Evolutionary conservation across 805 yeast genomes (phyloP).

Genomic region (Priceomyces haplophilus): DNA sequence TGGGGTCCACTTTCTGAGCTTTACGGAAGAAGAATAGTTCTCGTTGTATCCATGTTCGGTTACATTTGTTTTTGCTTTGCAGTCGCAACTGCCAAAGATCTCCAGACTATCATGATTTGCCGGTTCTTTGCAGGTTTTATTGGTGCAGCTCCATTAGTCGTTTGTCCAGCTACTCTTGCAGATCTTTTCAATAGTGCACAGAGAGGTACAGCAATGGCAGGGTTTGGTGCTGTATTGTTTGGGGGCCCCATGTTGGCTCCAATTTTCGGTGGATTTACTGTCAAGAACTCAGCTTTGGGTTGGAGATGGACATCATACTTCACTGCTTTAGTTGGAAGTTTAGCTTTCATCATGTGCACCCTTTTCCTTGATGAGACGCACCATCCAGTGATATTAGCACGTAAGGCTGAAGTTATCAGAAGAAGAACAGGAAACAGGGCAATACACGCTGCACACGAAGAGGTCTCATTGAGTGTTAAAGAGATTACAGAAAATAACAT

Average conservation of each 20-base stretch:
- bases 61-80: slow-evolving; percentile 50
- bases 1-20: slow-evolving; percentile 54
- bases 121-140: slow-evolving; percentile 77
- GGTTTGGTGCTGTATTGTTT: slow-evolving; percentile 72
- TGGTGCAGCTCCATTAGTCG: slow-evolving; percentile 84
- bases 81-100: slow-evolving; percentile 71
- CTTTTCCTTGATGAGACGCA: slow-evolving; percentile 37
- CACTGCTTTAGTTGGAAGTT: slow-evolving; percentile 38
- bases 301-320: slow-evolving; percentile 63
- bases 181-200: slow-evolving; percentile 65
- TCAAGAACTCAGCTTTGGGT: slow-evolving; percentile 35
- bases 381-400: slow-evolving; percentile 34
- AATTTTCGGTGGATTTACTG: slow-evolving; percentile 46
- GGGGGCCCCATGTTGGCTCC: slow-evolving; percentile 84
- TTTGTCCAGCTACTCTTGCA: slow-evolving; percentile 81
- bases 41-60: slow-evolving; percentile 39
- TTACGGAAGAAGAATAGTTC: slow-evolving; percentile 40
- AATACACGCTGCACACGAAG: slow-evolving; percentile 38
- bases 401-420: slow-evolving; percentile 34
- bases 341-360: slow-evolving; percentile 30
- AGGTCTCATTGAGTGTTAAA: slow-evolving; percentile 24
- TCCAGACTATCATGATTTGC: slow-evolving; percentile 73
- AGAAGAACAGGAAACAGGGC: slow-evolving; percentile 43
- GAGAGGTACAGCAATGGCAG: slow-evolving; percentile 74
- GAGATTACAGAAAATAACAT: slow-evolving; percentile 36